These are phyloP conservation scores for Chaetomiaceae sp. DNA, from an alignment of 2,329 filamentous ascomycete species.

Conservation along the genomic window DNA sequence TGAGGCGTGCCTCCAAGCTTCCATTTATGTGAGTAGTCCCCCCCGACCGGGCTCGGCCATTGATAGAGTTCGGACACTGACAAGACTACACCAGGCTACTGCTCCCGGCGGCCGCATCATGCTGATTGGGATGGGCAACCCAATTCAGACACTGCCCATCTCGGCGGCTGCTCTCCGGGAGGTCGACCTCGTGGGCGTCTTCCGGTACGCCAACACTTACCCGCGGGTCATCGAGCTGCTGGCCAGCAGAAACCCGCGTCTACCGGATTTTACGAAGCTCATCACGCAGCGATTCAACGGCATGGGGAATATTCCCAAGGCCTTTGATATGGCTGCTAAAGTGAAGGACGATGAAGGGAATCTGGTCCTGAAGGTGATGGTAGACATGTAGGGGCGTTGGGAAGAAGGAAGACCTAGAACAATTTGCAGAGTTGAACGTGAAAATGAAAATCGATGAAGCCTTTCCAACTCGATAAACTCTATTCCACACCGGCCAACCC, in stretches of 20 bases:
- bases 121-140: constrained; percentile 68
- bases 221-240: constrained; percentile 49
- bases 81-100: constrained; percentile 39
- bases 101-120: constrained; percentile 64
- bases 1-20: constrained; percentile 67
- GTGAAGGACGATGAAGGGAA: constrained; percentile 65
- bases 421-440: neutral
- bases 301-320: constrained; percentile 56
- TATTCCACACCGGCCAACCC: neutral
- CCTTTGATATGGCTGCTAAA: constrained; percentile 68
- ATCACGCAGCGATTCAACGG: constrained; percentile 67
- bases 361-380: constrained; percentile 64
- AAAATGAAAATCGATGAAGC: neutral
- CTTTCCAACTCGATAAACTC: neutral
- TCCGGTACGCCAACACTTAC: constrained; percentile 74
- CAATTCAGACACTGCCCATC: constrained; percentile 64
- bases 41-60: too few species aligned
- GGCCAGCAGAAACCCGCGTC: constrained; percentile 41
- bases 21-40: constrained; percentile 58
- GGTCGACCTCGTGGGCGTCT: constrained; percentile 66
- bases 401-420: neutral
- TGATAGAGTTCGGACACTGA: too few species aligned
- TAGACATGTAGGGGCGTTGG: neutral
- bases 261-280: constrained; percentile 62
- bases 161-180: constrained; percentile 64